phyloP scores from a whole-genome alignment of 257 asterid genomes.

The Ajuga chamaepitys region DNA sequence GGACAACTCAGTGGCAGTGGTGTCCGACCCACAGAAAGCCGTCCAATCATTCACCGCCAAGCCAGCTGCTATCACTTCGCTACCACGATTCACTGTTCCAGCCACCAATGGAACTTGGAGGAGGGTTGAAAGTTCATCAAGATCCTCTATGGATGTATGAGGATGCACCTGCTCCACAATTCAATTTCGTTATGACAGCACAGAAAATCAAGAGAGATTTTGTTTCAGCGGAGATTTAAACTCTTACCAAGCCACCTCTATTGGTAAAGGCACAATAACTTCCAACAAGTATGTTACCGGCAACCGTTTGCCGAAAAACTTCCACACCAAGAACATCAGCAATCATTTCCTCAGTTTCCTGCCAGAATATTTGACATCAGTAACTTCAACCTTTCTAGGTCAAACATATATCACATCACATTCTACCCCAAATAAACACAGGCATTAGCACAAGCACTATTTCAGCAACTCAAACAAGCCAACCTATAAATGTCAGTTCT shows the following conservation, averaged over 20 bases:
- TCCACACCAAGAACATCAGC: conserved; percentile 93
- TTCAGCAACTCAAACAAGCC: too few relatives aligned
- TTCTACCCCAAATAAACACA: too few relatives aligned
- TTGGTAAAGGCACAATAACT: conserved; percentile 73
- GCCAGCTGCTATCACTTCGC: conserved; percentile 79
- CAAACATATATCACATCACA: neutral
- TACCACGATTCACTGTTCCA: conserved; percentile 91
- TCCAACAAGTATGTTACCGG: conserved; percentile 84
- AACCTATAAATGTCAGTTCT: too few relatives aligned
- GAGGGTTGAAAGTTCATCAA: conserved; percentile 82
- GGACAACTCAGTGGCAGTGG: conserved; percentile 87
- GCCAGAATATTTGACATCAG: conserved; percentile 1
- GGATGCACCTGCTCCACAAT: conserved; percentile 69
- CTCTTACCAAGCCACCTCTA: conserved; percentile 86
- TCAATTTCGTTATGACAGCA: neutral
- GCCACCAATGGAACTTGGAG: conserved; percentile 91
- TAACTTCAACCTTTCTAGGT: neutral
- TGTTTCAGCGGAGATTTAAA: neutral
- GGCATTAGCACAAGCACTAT: too few relatives aligned
- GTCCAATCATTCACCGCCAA: conserved; percentile 84
- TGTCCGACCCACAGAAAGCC: conserved; percentile 89
- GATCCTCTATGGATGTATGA: conserved; percentile 80
- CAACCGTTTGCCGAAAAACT: conserved; percentile 82
- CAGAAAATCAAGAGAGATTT: neutral
- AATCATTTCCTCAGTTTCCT: conserved; percentile 94